phyloP scores from a whole-genome alignment of 2,329 filamentous ascomycete species.

The Trichoderma aggressivum region DNA sequence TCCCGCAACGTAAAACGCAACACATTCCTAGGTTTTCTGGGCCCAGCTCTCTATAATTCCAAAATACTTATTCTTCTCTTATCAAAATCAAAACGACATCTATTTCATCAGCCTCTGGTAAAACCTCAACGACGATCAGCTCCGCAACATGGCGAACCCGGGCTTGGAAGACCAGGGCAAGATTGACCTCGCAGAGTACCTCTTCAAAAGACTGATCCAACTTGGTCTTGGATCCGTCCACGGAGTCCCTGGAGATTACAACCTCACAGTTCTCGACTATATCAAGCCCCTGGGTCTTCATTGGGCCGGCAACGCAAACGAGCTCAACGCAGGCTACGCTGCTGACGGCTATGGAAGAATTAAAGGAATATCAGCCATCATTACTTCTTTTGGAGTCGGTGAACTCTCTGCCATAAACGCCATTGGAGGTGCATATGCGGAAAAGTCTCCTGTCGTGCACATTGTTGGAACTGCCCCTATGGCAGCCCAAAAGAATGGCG shows the following conservation, averaged over 20 bases:
- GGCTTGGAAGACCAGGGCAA: background rate
- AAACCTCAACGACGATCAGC: too few relatives aligned
- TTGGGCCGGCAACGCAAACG: conserved; percentile 54
- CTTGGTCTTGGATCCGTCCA: conserved; percentile 56
- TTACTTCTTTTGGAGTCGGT: conserved; percentile 61
- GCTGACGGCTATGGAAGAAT: conserved; percentile 57
- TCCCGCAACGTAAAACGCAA: background rate
- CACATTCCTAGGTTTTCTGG: background rate
- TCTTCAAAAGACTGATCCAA: conserved; percentile 57
- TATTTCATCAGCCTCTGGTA: background rate
- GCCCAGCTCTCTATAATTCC: background rate
- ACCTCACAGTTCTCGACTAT: conserved; percentile 37
- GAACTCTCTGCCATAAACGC: conserved; percentile 56
- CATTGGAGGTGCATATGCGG: conserved; percentile 56
- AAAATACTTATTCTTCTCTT: background rate
- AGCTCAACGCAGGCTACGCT: conserved; percentile 56
- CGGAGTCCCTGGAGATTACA: conserved; percentile 46
- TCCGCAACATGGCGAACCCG: background rate
- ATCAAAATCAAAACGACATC: background rate
- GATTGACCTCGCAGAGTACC: conserved; percentile 38
- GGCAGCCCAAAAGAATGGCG: conserved; percentile 40
- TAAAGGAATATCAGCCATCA: conserved; percentile 46
- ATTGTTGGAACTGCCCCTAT: conserved; percentile 53
- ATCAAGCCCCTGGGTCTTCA: conserved; percentile 35
- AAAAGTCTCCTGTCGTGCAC: conserved; percentile 54